Evolutionary conservation across 495 filamentous ascomycete species (phyloP), one percentile per base, ranked within the genome.

Genomic region (Trichoderma erinaceum): DNA sequence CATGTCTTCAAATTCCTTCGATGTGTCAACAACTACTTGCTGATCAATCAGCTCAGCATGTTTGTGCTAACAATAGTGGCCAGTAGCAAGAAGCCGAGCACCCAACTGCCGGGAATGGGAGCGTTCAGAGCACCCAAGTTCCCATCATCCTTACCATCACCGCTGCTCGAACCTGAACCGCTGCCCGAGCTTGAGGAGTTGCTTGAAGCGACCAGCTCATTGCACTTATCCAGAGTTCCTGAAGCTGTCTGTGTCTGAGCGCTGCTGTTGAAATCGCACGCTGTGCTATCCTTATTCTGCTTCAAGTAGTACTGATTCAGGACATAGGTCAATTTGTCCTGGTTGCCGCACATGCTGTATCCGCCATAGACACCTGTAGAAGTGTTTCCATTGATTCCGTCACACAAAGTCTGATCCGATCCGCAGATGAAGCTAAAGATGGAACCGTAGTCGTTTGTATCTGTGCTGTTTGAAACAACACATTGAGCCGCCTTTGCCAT

Each of bases 281-380:
- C 89, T 48, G 77, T 75, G 25, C 78, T 74, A 64, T 75, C 80
- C 48, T 76, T 73, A 68, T 78, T 78, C 80, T 92, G 88, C 73
- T 81, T 80, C n/a, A 82, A 75, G 79, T 93, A 95, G 82, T 97
- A 99, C 68, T 79, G 70, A 79, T 97, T 88, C 69, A 97, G 82
- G 41, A 87, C 90, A 74, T 88, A 97, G 64, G 87, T 88, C 23
- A 98, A 86, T 78, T 95, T 85, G 77, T 96, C 83, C 70, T 82
- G 85, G 70, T 87, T 69, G 71, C 83, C 84, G 83, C 95, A 99
- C 91, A 97, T 96, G 77, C 88, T 86, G 81, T 92, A 98, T 5
- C 91, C 87, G 64, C 95, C 95, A 75, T 96, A 99, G 25, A 79
- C 80, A 64, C 92, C 95, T 25, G 83, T 86, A 58, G 85, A 86